Percentiles rank a stretch among this genome's conserved stretches.
These are phyloP conservation scores for Solanum commersonii DNA, from an alignment of 257 asterid genomes.

Conservation along the genomic window DNA sequence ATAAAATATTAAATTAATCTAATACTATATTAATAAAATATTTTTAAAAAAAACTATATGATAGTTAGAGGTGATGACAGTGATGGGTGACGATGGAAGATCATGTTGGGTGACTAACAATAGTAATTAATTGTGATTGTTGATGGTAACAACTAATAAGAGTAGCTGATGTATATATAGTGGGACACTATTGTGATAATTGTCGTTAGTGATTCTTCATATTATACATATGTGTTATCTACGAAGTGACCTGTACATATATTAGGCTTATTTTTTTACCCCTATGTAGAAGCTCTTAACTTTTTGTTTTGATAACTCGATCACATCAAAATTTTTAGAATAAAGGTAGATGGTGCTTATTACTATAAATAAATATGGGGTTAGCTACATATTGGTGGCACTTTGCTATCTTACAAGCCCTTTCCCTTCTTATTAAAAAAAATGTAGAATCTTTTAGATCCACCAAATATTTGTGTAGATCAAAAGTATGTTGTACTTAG, in stretches of 20 bases:
- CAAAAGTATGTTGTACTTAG: not conserved
- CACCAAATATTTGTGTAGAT: not conserved
- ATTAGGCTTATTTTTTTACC: not conserved
- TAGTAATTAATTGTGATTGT: not conserved
- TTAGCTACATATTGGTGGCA: not conserved
- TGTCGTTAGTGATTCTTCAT: no score
- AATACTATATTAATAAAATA: not conserved
- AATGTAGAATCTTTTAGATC: not conserved
- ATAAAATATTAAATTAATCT: no score
- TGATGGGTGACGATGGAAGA: not conserved
- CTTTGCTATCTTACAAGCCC: not conserved
- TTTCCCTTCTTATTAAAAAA: not conserved
- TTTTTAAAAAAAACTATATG: no score
- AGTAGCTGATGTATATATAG: not conserved
- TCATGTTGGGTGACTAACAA: not conserved
- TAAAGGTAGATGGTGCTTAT: not conserved
- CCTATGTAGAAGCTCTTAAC: not conserved
- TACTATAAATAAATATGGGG: not conserved
- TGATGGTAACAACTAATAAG: not conserved
- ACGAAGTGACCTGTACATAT: not conserved
- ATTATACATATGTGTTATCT: no score
- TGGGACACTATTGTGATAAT: accelerated
- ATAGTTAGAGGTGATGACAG: not conserved
- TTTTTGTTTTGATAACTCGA: no score
- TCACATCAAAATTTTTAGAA: not conserved